Evolutionary conservation across 75 land plant genomes (phyloP).

Genomic region (Selaginella tamariscina): DNA sequence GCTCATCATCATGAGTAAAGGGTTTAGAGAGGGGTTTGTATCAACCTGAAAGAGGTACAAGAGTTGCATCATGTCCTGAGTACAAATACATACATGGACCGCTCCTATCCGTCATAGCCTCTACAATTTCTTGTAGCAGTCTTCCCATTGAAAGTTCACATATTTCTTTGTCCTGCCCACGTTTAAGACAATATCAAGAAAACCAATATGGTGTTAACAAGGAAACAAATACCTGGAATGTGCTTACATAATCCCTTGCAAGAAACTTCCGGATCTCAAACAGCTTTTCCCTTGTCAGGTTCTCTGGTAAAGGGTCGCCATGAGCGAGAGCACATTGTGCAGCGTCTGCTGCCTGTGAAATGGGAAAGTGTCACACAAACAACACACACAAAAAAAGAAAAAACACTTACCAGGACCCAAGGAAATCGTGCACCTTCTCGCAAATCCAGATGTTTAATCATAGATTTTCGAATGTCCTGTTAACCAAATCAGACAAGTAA

Average conservation of each 20-base stretch:
- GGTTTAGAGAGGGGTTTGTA: not conserved
- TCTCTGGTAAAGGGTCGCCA: conserved; percentile 16
- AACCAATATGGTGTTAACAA: not conserved
- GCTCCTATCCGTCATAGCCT: not conserved
- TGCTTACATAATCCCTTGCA: conserved; percentile 8
- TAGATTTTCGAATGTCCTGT: conserved; percentile 13
- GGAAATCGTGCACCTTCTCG: conserved; percentile 15
- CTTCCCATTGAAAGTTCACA: conserved; percentile 20
- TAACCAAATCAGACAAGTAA: not conserved
- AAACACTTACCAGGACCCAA: conserved; percentile 16
- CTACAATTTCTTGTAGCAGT: conserved; percentile 13
- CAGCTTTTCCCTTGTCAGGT: conserved; percentile 6
- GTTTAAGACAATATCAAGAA: not conserved
- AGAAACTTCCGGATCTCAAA: conserved; percentile 13
- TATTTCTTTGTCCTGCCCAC: conserved; percentile 16
- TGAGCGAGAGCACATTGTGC: conserved; percentile 11
- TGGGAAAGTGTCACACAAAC: not conserved
- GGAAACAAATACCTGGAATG: conserved; percentile 11
- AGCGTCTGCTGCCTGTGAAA: conserved; percentile 13
- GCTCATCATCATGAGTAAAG: not conserved
- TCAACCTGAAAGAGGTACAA: conserved; percentile 18
- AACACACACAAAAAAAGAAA: not conserved
- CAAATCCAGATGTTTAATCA: conserved; percentile 1
- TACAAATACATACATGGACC: conserved; percentile 13
- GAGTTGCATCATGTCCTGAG: conserved; percentile 19